Evolutionary conservation across 192 early-diverging fungal species (phyloP), one percentile per base, ranked within the genome.

Genomic region (Backusella mclennaniae): DNA sequence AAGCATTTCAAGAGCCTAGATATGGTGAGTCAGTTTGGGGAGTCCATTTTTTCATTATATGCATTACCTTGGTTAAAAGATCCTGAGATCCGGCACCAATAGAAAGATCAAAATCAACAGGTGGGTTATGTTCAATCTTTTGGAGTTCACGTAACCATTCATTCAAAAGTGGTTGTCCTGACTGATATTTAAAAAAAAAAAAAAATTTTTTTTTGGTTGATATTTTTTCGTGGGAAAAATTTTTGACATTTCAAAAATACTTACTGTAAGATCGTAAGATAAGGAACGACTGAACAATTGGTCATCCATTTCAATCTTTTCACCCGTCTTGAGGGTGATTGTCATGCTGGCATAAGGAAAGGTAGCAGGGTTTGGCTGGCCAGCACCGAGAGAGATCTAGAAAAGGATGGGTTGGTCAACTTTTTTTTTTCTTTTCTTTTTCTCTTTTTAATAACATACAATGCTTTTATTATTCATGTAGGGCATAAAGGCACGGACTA

Each of bases 361-460:
- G 4, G 92, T 90, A 26, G 70, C 77, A 0, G 87, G 84, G 68
- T 93, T 92, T 1, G 92, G 93, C 46, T 90, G 83, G 1, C 93
- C 93, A 3, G 90, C 92, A 14, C 92, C 92, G 0, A 95, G 85
- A 42, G 92, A 91, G 53, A 95, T 86, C 87, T 88, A 35, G 68
- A 21, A 69, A 23, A 35, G 59, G 41, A 41, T 23, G 11, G 6
- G 23, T 23, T 56, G 8, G n/a, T 56, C 19, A 56, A n/a, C 49
- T 53, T n/a, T 19, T 53, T 52, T 1, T 52, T n/a, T n/a, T 56
- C 1, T 23, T 53, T n/a, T 21, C 1, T 52, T 52, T n/a, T 56
- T 9, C 21, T 56, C 6, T 21, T 23, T 36, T 67, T 15, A 35
- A 15, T 41, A 26, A 26, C 67, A 21, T 70, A 75, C 74, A 15